phyloP scores from a whole-genome alignment of 2,329 filamentous ascomycete genomes.

The Alternaria triticimaculans region DNA sequence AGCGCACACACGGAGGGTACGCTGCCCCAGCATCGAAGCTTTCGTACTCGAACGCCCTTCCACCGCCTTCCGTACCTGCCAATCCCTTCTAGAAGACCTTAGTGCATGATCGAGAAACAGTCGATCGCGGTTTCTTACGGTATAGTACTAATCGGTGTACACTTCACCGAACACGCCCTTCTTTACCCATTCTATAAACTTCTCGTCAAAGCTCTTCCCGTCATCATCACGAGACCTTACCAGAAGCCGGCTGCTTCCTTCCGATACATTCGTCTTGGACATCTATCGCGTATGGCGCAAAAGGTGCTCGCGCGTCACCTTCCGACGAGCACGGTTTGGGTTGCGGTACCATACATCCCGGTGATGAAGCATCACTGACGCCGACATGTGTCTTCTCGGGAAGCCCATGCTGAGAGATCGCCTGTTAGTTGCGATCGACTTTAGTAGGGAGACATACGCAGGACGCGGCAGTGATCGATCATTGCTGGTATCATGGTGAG shows the following conservation, averaged over 20 bases:
- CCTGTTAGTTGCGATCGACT: constrained; percentile 18
- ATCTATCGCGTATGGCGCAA: constrained; percentile 39
- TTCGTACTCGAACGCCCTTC: not conserved
- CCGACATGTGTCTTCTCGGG: constrained; percentile 16
- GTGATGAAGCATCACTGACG: not conserved
- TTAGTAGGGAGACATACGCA: constrained; percentile 12
- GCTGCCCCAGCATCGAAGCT: not conserved
- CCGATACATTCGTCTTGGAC: constrained; percentile 37
- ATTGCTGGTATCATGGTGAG: not conserved
- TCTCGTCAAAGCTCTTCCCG: not conserved
- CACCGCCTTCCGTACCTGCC: not conserved
- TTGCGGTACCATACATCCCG: constrained; percentile 13
- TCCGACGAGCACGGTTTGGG: constrained; percentile 33
- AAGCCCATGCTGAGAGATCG: constrained; percentile 18
- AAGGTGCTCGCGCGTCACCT: constrained; percentile 33
- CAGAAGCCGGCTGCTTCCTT: constrained; percentile 13
- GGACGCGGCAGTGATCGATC: not conserved
- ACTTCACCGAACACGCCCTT: not conserved
- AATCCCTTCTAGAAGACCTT: constrained; percentile 9
- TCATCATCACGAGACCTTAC: not conserved
- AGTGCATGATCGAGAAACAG: constrained; percentile 32
- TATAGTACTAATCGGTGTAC: not conserved
- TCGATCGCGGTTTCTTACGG: constrained; percentile 27
- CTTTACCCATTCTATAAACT: not conserved
- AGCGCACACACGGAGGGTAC: not conserved